Evolutionary conservation across 805 yeast species (phyloP).

Genomic region (Candida coleopterorum): DNA sequence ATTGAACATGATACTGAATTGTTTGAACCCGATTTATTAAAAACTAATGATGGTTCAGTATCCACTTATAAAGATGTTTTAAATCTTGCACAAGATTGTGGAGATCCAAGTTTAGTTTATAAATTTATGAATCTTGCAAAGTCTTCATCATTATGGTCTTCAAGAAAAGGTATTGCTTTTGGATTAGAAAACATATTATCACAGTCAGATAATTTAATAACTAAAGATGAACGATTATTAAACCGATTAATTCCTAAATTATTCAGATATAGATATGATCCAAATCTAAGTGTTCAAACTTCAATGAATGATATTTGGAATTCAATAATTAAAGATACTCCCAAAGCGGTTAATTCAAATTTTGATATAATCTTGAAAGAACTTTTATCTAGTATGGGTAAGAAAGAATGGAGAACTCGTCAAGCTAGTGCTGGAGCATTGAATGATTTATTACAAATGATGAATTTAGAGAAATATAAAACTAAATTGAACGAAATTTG

Average conservation of each 20-base stretch:
- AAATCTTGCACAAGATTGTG: slow-evolving; percentile 86
- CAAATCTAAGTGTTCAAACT: slow-evolving; percentile 64
- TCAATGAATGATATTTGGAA: slow-evolving; percentile 92
- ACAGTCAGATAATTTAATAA: slow-evolving; percentile 59
- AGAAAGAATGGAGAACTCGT: slow-evolving; percentile 88
- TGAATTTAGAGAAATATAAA: slow-evolving; percentile 50
- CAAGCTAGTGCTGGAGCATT: slow-evolving; percentile 79
- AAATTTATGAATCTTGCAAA: slow-evolving; percentile 91
- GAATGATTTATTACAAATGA: slow-evolving; percentile 62
- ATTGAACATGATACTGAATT: slow-evolving; percentile 76
- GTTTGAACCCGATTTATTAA: slow-evolving; percentile 77
- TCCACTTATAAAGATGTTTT: slow-evolving; percentile 90
- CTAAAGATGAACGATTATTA: slow-evolving; percentile 50
- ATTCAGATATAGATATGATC: slow-evolving; percentile 82
- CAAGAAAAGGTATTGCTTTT: slow-evolving; percentile 90
- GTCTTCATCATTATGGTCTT: slow-evolving; percentile 84
- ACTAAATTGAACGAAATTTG: slow-evolving; percentile 62
- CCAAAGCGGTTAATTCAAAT: slow-evolving; percentile 48
- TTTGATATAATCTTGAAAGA: slow-evolving; percentile 61
- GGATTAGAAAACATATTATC: slow-evolving; percentile 85
- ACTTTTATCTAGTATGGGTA: slow-evolving; percentile 62
- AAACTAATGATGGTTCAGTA: slow-evolving; percentile 79
- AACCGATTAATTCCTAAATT: slow-evolving; percentile 71
- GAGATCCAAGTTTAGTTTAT: slow-evolving; percentile 91
- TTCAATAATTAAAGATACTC: slow-evolving; percentile 56